These are phyloP conservation scores for Carex arenaria DNA, from an alignment of 202 grass and related monocot genomes.

Conservation along the genomic window DNA sequence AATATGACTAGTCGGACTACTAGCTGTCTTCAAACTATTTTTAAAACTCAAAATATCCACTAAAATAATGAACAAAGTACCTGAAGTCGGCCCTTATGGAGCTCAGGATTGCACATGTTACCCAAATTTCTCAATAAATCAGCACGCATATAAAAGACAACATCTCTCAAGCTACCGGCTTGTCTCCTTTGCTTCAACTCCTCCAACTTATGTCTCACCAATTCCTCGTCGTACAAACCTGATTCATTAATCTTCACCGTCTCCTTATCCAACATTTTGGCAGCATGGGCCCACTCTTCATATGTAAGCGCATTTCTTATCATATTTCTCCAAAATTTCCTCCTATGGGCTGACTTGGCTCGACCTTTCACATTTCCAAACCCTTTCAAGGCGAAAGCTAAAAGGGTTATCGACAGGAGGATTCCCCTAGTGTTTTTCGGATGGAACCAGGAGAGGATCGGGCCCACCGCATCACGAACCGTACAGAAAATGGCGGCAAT, in stretches of 20 bases:
- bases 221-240: conserved; percentile 75
- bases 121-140: conserved; percentile 86
- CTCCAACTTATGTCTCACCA: conserved; percentile 77
- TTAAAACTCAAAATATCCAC: not conserved
- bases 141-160: conserved; percentile 85
- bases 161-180: conserved; percentile 70
- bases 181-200: conserved; percentile 62
- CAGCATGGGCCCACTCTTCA: conserved; percentile 91
- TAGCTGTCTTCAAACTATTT: not conserved
- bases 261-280: conserved; percentile 82
- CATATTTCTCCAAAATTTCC: conserved; percentile 97
- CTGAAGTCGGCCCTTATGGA: conserved; percentile 81
- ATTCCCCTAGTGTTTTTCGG: conserved; percentile 76
- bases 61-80: conserved; percentile 27
- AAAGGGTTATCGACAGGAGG: conserved; percentile 58
- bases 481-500: conserved; percentile 29
- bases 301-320: conserved; percentile 87
- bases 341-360: conserved; percentile 71
- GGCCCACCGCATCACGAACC: conserved; percentile 17
- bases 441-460: conserved; percentile 52
- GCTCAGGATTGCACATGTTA: conserved; percentile 84
- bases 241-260: conserved; percentile 53
- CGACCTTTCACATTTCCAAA: conserved; percentile 44
- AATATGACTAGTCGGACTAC: not conserved
- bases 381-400: conserved; percentile 59